A percentile compares a stretch with the other conserved stretches of the same genome.
Evolutionary conservation across 345 rosid species (phyloP).

Genomic region (Eucalyptus sp.): DNA sequence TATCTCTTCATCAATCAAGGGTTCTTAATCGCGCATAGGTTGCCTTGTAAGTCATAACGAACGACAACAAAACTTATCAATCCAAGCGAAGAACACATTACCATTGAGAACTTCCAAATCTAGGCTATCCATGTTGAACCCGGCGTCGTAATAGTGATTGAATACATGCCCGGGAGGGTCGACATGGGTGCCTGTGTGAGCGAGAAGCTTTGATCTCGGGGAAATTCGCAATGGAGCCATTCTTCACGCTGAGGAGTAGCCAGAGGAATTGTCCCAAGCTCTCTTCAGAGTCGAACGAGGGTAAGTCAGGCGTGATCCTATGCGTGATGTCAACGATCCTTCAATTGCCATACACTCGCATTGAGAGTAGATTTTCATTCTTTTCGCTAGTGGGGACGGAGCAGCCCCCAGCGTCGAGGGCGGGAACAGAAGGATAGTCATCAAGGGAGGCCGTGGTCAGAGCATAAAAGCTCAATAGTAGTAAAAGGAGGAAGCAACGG

Average conservation of each 20-base stretch:
- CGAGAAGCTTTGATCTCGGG: constrained; percentile 1
- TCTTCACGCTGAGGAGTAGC: constrained; percentile 2
- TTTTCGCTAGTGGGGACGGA: not conserved
- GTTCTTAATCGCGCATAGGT: not conserved
- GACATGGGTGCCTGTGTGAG: constrained; percentile 1
- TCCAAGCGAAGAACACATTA: not conserved
- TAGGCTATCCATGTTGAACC: not conserved
- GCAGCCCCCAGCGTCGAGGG: not conserved
- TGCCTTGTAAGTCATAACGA: not conserved
- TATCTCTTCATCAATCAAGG: not conserved
- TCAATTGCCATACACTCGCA: not conserved
- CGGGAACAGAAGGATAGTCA: not conserved
- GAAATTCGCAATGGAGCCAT: not conserved
- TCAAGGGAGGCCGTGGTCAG: not conserved
- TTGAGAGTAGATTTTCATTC: not conserved
- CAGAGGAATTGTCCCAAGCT: constrained; percentile 1
- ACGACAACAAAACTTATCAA: not conserved
- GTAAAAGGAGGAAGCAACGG: not conserved
- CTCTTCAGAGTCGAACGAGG: not conserved
- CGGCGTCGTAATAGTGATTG: not conserved
- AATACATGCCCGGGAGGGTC: not conserved
- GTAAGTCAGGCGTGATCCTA: not conserved
- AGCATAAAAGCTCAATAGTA: not conserved
- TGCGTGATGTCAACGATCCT: not conserved
- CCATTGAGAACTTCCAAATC: not conserved